A percentile compares a stretch with the other conserved stretches of the same genome.
phyloP scores from a whole-genome alignment of 345 rosid species.

The Arabidopsis suecica region DNA sequence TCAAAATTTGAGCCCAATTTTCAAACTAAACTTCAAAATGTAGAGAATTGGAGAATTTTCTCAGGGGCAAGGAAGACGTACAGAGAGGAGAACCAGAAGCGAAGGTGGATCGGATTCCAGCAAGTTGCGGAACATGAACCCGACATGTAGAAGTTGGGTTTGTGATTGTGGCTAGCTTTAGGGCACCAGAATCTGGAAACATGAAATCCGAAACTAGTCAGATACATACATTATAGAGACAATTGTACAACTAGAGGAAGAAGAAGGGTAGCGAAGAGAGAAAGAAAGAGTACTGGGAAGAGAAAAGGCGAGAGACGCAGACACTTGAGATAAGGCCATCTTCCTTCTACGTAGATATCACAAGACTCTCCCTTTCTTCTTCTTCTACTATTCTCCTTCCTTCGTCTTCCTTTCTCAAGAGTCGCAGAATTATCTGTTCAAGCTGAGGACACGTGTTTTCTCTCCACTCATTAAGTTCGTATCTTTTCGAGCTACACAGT shows the following conservation, averaged over 20 bases:
- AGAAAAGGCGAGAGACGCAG: constrained; percentile 62
- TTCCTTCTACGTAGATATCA: not conserved
- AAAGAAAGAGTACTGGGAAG: constrained; percentile 45
- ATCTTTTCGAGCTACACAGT: not conserved
- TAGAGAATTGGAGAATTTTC: not conserved
- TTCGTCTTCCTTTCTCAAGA: constrained; percentile 29
- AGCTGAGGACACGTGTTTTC: constrained; percentile 44
- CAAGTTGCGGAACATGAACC: constrained; percentile 47
- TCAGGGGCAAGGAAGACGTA: constrained; percentile 23
- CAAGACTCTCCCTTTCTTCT: constrained; percentile 14
- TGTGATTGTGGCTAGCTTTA: constrained; percentile 39
- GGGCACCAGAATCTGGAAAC: constrained; percentile 51
- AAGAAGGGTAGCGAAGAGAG: not conserved
- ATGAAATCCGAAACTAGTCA: constrained; percentile 27
- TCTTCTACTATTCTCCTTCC: constrained; percentile 1
- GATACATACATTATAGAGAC: constrained; percentile 21
- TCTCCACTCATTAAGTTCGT: constrained; percentile 36
- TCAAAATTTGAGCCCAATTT: not conserved
- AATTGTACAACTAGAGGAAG: not conserved
- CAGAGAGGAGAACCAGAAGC: constrained; percentile 72
- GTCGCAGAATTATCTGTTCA: constrained; percentile 37
- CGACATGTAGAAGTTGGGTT: constrained; percentile 36
- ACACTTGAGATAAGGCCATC: constrained; percentile 72
- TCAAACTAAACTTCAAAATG: not conserved
- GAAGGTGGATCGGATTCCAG: constrained; percentile 50